phyloP scores from a whole-genome alignment of 202 grass and related monocot species.

The Panicum hallii region DNA sequence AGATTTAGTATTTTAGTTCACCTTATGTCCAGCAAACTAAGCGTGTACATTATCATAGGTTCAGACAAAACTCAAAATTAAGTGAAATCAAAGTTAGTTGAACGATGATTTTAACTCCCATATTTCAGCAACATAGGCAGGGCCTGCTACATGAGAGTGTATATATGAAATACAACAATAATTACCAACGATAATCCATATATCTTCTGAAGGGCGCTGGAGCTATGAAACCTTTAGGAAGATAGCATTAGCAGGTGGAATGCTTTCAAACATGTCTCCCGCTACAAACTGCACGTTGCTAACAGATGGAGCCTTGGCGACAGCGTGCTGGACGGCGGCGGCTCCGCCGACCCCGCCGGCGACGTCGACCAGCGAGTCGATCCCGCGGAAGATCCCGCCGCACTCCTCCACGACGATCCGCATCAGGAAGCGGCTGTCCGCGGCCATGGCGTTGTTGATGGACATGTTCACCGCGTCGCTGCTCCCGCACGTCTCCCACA shows the following conservation, averaged over 20 bases:
- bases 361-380: slow-evolving; percentile 54
- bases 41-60: not conserved
- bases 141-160: not conserved
- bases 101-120: not conserved
- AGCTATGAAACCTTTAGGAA: not conserved
- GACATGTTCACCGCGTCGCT: not conserved
- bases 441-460: slow-evolving; percentile 42
- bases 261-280: slow-evolving; percentile 50
- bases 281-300: slow-evolving; percentile 42
- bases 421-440: slow-evolving; percentile 38
- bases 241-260: slow-evolving; percentile 45
- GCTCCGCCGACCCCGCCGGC: slow-evolving; percentile 48
- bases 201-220: not conserved
- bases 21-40: not conserved
- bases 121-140: not conserved
- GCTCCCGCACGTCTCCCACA: slow-evolving; percentile 44
- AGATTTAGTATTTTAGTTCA: too few relatives aligned
- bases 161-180: not conserved
- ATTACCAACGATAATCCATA: too few relatives aligned
- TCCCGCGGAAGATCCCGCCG: slow-evolving; percentile 38
- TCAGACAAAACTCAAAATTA: not conserved
- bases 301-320: slow-evolving; percentile 14
- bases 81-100: not conserved
- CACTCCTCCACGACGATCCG: slow-evolving; percentile 45
- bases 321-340: slow-evolving; percentile 40